Evolutionary conservation across 73 alveolate genomes (phyloP).

Genomic region (Paramecium biaurelia): DNA sequence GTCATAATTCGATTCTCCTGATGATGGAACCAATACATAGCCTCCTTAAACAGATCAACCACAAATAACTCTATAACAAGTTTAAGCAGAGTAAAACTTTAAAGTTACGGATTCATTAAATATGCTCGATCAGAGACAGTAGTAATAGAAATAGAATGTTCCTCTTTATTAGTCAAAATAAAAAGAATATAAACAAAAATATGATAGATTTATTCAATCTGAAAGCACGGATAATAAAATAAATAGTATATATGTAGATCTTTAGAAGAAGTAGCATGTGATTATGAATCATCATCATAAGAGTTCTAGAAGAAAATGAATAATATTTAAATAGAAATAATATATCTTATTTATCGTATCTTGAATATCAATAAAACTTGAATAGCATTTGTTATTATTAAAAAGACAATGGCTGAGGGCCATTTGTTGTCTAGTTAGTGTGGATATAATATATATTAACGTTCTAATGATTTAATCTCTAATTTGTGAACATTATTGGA

Average conservation of each 20-base stretch:
- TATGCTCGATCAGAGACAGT: not conserved
- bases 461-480: not conserved
- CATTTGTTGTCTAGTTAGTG: slow-evolving; percentile 57
- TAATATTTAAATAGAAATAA: not conserved
- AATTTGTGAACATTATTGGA: not conserved
- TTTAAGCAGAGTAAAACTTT: not conserved
- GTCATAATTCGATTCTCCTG: not conserved
- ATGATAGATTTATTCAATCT: not conserved
- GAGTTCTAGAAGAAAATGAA: not conserved
- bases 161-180: slow-evolving; percentile 38
- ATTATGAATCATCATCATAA: slow-evolving; percentile 14
- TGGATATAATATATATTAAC: not conserved
- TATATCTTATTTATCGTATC: not conserved
- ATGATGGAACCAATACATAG: not conserved
- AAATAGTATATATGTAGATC: not conserved
- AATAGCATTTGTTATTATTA: not conserved
- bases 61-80: not conserved
- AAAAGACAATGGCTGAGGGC: slow-evolving; percentile 59
- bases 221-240: slow-evolving; percentile 42
- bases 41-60: not conserved
- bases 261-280: not conserved
- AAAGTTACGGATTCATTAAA: not conserved
- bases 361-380: not conserved
- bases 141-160: not conserved
- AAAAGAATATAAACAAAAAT: slow-evolving; percentile 48